These are phyloP conservation scores for Amphibolis antarctica DNA, from an alignment of 106 monocot genomes.

Conservation along the genomic window DNA sequence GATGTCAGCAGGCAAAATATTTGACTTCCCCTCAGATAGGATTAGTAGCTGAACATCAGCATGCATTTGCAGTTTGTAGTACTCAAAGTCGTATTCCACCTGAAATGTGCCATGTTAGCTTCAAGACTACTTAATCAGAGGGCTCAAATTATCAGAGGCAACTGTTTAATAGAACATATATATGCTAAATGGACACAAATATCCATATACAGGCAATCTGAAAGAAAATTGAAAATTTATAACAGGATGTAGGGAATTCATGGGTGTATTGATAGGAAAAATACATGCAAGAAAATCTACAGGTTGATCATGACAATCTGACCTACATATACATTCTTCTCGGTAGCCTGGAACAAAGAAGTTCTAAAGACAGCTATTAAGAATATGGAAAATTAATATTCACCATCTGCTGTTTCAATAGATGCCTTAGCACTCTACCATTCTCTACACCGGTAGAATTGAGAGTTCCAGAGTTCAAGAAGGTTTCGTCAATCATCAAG, in stretches of 20 bases:
- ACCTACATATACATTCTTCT: no score
- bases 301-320: no score
- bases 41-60: constrained; percentile 62
- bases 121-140: not conserved
- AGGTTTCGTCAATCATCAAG: constrained; percentile 80
- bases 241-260: no score
- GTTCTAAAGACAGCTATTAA: not conserved
- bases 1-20: constrained; percentile 81
- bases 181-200: no score
- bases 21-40: constrained; percentile 85
- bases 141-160: no score
- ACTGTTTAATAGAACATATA: no score
- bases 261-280: no score
- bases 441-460: constrained; percentile 80
- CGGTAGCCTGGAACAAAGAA: no score
- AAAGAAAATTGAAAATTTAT: no score
- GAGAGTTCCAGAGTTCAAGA: constrained; percentile 52
- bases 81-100: constrained; percentile 97
- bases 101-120: constrained; percentile 15
- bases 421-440: constrained; percentile 56
- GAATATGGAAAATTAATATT: not conserved
- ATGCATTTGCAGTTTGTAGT: constrained; percentile 79
- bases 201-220: no score
- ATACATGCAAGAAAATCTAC: no score
- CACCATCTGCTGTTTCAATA: constrained; percentile 78